Percentiles rank a stretch among this genome's conserved stretches.
Conservation (phyloP, 805 yeast species). For the Ogataea siamensis region DNA sequence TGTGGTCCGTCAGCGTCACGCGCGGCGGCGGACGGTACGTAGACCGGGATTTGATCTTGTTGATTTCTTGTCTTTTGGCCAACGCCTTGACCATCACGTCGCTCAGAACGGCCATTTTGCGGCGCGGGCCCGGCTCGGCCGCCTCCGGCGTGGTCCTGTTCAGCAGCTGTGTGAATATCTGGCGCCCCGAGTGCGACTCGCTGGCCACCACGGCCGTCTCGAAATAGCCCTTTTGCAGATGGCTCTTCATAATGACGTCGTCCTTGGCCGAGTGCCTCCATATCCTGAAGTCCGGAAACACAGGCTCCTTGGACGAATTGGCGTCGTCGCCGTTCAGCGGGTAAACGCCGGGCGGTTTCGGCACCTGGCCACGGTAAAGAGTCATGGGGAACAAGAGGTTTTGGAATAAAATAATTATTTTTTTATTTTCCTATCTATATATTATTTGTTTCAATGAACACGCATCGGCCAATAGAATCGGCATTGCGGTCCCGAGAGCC, state of each 20-base stretch:
- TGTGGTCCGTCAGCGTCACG: slow-evolving; percentile 85
- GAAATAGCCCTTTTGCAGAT: slow-evolving; percentile 67
- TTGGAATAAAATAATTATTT: background rate
- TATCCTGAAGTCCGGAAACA: slow-evolving; percentile 69
- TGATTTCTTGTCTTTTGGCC: slow-evolving; percentile 43
- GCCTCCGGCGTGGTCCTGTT: slow-evolving; percentile 20
- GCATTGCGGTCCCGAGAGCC: slow-evolving; percentile 27
- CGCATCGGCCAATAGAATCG: slow-evolving; percentile 31
- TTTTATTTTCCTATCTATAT: slow-evolving; percentile 3
- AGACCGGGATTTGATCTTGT: slow-evolving; percentile 46
- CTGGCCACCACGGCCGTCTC: slow-evolving; percentile 61
- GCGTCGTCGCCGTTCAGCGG: slow-evolving; percentile 30
- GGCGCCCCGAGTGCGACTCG: slow-evolving; percentile 71
- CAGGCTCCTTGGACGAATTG: slow-evolving; percentile 14
- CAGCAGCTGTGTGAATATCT: slow-evolving; percentile 42
- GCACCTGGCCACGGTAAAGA: slow-evolving; percentile 16
- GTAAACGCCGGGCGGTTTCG: slow-evolving; percentile 31
- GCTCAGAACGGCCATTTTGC: slow-evolving; percentile 40
- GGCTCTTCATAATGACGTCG: slow-evolving; percentile 49
- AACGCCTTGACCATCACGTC: slow-evolving; percentile 51
- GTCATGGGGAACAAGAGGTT: slow-evolving; percentile 1
- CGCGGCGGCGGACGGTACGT: slow-evolving; percentile 81
- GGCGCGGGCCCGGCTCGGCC: slow-evolving; percentile 14
- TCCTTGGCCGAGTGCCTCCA: slow-evolving; percentile 64
- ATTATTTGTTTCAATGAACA: slow-evolving; percentile 29